These are phyloP conservation scores for Ogataea ramenticola DNA, from an alignment of 805 yeast genomes.

Conservation along the genomic window DNA sequence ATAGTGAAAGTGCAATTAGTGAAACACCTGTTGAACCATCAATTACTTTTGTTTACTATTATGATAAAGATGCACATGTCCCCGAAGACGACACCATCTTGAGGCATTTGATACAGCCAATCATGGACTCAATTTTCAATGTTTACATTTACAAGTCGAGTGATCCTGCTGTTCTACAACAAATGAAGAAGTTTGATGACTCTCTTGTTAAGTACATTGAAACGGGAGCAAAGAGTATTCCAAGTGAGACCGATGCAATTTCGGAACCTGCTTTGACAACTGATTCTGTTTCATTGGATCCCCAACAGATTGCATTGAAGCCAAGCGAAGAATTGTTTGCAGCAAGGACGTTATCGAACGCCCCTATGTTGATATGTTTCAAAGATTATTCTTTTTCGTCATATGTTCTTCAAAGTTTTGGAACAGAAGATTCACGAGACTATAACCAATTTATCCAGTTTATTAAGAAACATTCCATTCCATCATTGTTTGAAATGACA, in stretches of 20 bases:
- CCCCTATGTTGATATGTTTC: slow-evolving; percentile 56
- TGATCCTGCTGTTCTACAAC: slow-evolving; percentile 32
- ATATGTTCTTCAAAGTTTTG: slow-evolving; percentile 49
- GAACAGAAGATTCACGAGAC: slow-evolving; percentile 57
- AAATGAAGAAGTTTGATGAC: slow-evolving; percentile 34
- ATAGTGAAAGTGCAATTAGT: slow-evolving; percentile 10
- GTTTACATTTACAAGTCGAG: slow-evolving; percentile 45
- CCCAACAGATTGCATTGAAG: slow-evolving; percentile 8
- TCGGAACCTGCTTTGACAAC: no score
- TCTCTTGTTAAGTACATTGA: slow-evolving; percentile 37
- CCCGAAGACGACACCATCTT: slow-evolving; percentile 59
- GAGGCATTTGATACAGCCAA: slow-evolving; percentile 52
- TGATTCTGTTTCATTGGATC: no score
- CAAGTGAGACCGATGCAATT: slow-evolving; percentile 1
- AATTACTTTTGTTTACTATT: slow-evolving; percentile 47
- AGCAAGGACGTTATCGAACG: slow-evolving; percentile 47
- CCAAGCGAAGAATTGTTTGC: slow-evolving; percentile 40
- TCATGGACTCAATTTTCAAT: slow-evolving; percentile 50
- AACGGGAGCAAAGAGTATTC: slow-evolving; percentile 18
- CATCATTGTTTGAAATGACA: slow-evolving; percentile 47
- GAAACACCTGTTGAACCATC: slow-evolving; percentile 30
- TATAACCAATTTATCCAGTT: slow-evolving; percentile 40
- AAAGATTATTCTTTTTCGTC: slow-evolving; percentile 50
- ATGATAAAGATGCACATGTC: slow-evolving; percentile 41
- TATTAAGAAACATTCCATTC: slow-evolving; percentile 40